Evolutionary conservation across 2,329 filamentous ascomycete species (phyloP), one percentile per base, ranked within the genome.

Genomic region (Claviceps cyperi): DNA sequence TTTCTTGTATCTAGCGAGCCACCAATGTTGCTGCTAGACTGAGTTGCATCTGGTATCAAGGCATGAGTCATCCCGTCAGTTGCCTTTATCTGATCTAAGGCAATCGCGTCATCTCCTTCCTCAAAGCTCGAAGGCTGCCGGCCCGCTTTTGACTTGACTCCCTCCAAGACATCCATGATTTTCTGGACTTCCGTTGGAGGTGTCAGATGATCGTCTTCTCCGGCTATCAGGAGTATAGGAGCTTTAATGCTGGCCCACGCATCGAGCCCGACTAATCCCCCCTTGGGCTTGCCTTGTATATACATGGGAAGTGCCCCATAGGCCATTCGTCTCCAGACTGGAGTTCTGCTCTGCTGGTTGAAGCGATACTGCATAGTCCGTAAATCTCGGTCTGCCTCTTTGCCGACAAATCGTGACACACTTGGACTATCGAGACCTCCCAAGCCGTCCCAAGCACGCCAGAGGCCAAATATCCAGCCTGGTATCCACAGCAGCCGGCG

Each of bases 271-370:
- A 88, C 83, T 8, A 94, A 64, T 1, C 86, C 86, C 3, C 81
- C 80, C 8, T 63, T 61, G 0, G 78, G 65, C 24, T 71, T 63
- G 1, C 75, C 77, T 7, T 71, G 61, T 3, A 72, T 63, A 51
- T 82, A 83, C 0, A 64, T 66, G 0, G 86, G 83, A 22, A 92
- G 70, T 47, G 75, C 73, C 0, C 89, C 87, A 64, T 75, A 80
- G 0, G 83, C 81, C 80, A 94, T 89, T 39, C 88, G 80, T 56
- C 85, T 79, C 76, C 86, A 95, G 0, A 92, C 86, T 0, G 83
- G 75, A 0, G 89, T 92, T 55, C 76, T 80, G 54, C 87, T 95
- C 62, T 95, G 88, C 52, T 77, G 75, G 62, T 97, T 97, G 67
- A 83, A 91, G 3, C 76, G 76, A 51, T 83, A 65, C 62, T 91